These are phyloP conservation scores for Salvia splendens DNA, from an alignment of 257 asterid genomes.

Conservation along the genomic window DNA sequence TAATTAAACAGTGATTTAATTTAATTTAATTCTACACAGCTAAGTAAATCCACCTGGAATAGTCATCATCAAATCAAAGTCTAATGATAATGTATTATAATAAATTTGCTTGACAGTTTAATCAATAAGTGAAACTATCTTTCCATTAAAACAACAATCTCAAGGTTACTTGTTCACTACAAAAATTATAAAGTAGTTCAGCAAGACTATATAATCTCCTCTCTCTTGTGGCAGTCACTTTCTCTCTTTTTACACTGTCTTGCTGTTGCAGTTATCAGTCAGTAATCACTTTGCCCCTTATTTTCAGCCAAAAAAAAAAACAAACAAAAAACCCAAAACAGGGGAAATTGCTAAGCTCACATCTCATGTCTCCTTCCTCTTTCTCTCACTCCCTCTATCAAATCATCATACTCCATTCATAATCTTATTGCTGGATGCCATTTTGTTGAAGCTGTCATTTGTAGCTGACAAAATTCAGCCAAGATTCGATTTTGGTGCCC, in stretches of 20 bases:
- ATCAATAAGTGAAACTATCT: conserved; percentile 31
- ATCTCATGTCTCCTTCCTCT: conserved; percentile 34
- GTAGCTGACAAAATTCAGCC: conserved; percentile 15
- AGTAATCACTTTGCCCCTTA: conserved; percentile 42
- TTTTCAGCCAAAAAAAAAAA: conserved; percentile 35
- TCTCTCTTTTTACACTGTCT: conserved; percentile 37
- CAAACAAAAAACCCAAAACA: conserved; percentile 34
- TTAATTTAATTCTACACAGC: no score
- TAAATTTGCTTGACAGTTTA: conserved; percentile 31
- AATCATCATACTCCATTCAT: conserved; percentile 15
- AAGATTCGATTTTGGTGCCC: conserved; percentile 18
- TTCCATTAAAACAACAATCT: conserved; percentile 30
- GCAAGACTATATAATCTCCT: conserved; percentile 11
- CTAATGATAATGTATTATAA: conserved; percentile 30
- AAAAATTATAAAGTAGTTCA: conserved; percentile 20
- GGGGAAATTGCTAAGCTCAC: conserved; percentile 29
- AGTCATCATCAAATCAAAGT: background rate
- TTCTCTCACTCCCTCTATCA: conserved; percentile 32
- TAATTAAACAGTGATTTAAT: no score
- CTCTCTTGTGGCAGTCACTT: conserved; percentile 39
- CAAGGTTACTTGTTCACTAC: conserved; percentile 46
- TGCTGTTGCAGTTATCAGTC: conserved; percentile 50
- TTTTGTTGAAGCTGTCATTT: conserved; percentile 24
- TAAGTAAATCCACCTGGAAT: conserved; percentile 21
- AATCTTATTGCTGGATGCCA: conserved; percentile 21